Percentiles rank a stretch among this genome's conserved stretches.
These are phyloP conservation scores for Daldinia sp. DNA, from an alignment of 2,329 filamentous ascomycete species.

Conservation along the genomic window DNA sequence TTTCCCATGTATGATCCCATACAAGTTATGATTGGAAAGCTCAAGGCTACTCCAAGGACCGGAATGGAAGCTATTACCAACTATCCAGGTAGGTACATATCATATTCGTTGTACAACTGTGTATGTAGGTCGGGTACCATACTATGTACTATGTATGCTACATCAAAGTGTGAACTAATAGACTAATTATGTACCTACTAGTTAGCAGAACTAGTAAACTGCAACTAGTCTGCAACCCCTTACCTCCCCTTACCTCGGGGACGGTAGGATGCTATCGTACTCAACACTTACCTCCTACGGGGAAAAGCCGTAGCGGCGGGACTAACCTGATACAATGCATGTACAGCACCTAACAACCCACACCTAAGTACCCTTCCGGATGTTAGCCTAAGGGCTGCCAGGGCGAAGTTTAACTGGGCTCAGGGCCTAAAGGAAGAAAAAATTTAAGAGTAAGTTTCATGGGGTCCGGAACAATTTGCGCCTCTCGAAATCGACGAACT, in stretches of 20 bases:
- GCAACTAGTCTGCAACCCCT: not conserved
- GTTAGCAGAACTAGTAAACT: not conserved
- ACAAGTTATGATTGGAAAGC: slow-evolving; percentile 1
- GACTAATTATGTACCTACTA: not conserved
- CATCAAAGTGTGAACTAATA: not conserved
- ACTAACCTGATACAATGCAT: slow-evolving; percentile 3
- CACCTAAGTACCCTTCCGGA: slow-evolving; percentile 9
- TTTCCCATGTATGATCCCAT: slow-evolving; percentile 1
- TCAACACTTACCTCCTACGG: slow-evolving; percentile 7
- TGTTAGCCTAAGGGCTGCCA: slow-evolving; percentile 33
- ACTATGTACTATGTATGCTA: not conserved
- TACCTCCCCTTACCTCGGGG: not conserved
- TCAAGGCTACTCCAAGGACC: slow-evolving; percentile 1
- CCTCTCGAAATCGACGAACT: slow-evolving; percentile 33
- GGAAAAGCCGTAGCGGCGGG: slow-evolving; percentile 15
- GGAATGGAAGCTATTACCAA: slow-evolving; percentile 10
- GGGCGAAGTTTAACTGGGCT: slow-evolving; percentile 30
- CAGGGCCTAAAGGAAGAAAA: slow-evolving; percentile 18
- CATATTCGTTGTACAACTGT: not conserved
- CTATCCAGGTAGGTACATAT: not conserved
- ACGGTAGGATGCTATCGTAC: not conserved
- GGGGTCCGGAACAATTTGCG: slow-evolving; percentile 17
- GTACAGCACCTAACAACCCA: slow-evolving; percentile 6
- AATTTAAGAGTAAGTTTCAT: slow-evolving; percentile 16
- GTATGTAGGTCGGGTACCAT: not conserved